Conservation (phyloP, 768 basidiomycete species). For the Leccinum subtestaceum region DNA sequence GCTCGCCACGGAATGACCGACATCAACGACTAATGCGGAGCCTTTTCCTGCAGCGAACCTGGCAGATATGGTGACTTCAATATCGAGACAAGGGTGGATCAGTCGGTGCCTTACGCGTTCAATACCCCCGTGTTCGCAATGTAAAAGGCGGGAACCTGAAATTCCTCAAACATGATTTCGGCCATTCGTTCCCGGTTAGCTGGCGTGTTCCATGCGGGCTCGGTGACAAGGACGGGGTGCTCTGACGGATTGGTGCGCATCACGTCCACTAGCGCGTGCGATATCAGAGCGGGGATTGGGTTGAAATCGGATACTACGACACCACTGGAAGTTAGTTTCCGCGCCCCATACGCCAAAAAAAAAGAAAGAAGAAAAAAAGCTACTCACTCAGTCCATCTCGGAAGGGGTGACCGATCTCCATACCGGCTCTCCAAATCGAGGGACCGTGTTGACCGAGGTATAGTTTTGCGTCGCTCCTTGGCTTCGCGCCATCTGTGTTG, state of each 20-base stretch:
- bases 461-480: constrained; percentile 53
- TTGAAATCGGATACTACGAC: constrained; percentile 70
- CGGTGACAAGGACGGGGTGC: constrained; percentile 90
- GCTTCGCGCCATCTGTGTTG: constrained; percentile 29
- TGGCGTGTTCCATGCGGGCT: constrained; percentile 94
- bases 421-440: constrained; percentile 84
- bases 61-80: constrained; percentile 8
- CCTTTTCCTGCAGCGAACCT: constrained; percentile 97
- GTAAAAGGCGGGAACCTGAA: constrained; percentile 92
- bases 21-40: constrained; percentile 93
- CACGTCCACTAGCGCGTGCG: constrained; percentile 71
- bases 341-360: background rate
- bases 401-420: constrained; percentile 85
- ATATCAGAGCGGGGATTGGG: constrained; percentile 66
- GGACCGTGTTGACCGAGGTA: constrained; percentile 87
- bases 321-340: constrained; percentile 2
- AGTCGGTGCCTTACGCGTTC: constrained; percentile 65
- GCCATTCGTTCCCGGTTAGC: constrained; percentile 94
- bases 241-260: constrained; percentile 77
- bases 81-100: constrained; percentile 2
- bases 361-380: background rate
- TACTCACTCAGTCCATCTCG: constrained; percentile 78
- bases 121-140: constrained; percentile 93
- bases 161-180: constrained; percentile 97
- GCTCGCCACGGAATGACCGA: constrained; percentile 85